phyloP scores from a whole-genome alignment of 331 rosid species.

The Malus hybrid region DNA sequence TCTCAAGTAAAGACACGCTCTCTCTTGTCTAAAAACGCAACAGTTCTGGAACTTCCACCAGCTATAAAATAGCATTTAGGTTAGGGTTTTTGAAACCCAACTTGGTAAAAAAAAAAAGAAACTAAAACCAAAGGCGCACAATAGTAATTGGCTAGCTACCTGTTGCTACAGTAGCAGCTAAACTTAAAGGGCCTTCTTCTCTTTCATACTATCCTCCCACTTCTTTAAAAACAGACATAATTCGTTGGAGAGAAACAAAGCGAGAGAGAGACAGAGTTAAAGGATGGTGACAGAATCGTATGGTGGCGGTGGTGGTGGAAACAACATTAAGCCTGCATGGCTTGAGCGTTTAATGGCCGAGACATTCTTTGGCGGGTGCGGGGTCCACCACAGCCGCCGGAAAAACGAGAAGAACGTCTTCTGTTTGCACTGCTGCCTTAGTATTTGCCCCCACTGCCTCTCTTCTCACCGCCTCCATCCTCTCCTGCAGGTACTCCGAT shows the following conservation, averaged over 20 bases:
- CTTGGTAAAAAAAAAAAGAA: background rate
- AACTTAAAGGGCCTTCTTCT: background rate
- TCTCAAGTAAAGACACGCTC: background rate
- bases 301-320: background rate
- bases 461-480: conserved; percentile 72
- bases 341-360: conserved; percentile 74
- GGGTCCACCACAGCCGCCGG: conserved; percentile 78
- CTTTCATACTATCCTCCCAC: background rate
- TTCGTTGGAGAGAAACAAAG: background rate
- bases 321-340: conserved; percentile 79
- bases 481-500: conserved; percentile 69
- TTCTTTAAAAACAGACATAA: background rate
- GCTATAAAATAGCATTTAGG: conserved; percentile 7
- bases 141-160: background rate
- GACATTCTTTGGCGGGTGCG: conserved; percentile 91
- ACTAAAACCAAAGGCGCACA: background rate
- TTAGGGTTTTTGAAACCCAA: conserved; percentile 10
- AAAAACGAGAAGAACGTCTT: conserved; percentile 95
- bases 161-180: background rate
- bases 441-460: conserved; percentile 93
- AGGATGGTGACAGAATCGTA: conserved; percentile 35
- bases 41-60: conserved; percentile 16
- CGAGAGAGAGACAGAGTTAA: background rate
- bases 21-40: conserved; percentile 18
- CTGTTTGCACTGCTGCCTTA: conserved; percentile 84